phyloP scores from a whole-genome alignment of 2,329 filamentous ascomycete genomes.

The Grosmannia clavigera region DNA sequence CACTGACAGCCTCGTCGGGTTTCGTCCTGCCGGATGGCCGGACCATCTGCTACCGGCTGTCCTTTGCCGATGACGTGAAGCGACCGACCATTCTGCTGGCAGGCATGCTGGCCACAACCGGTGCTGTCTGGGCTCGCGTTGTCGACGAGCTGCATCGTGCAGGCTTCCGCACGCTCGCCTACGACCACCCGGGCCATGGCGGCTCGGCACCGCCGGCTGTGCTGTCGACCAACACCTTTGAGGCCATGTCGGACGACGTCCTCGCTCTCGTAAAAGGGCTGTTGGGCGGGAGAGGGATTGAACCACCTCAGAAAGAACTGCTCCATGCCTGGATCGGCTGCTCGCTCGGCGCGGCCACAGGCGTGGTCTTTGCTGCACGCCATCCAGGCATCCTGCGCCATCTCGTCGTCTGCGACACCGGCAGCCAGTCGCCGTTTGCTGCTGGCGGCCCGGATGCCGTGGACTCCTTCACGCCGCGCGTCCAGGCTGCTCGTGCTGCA shows the following conservation, averaged over 20 bases:
- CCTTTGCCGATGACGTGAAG: neutral
- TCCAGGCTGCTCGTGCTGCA: slow-evolving; percentile 19
- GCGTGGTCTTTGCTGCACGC: slow-evolving; percentile 25
- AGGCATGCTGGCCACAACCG: slow-evolving; percentile 25
- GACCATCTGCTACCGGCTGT: slow-evolving; percentile 3
- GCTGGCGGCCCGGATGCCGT: slow-evolving; percentile 3
- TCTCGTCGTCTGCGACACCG: slow-evolving; percentile 28
- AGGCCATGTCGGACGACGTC: slow-evolving; percentile 26
- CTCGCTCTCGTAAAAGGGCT: slow-evolving; percentile 19
- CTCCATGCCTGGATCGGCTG: slow-evolving; percentile 30
- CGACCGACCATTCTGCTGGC: slow-evolving; percentile 25
- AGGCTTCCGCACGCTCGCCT: slow-evolving; percentile 28
- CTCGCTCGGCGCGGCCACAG: slow-evolving; percentile 30
- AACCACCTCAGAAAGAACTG: neutral
- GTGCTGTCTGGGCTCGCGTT: slow-evolving; percentile 27
- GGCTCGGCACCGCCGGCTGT: slow-evolving; percentile 21
- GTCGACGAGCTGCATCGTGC: slow-evolving; percentile 20
- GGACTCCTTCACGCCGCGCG: slow-evolving; percentile 24
- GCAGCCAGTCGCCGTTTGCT: slow-evolving; percentile 22
- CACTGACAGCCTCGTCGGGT: neutral
- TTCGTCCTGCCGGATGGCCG: slow-evolving; percentile 5
- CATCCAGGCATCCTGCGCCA: slow-evolving; percentile 25
- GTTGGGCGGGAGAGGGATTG: slow-evolving; percentile 3
- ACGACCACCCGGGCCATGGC: slow-evolving; percentile 31
- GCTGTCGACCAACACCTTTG: slow-evolving; percentile 24